Evolutionary conservation across 2,329 filamentous ascomycete genomes (phyloP), one percentile per base, ranked within the genome.

Genomic region (Aspergillus sojae): DNA sequence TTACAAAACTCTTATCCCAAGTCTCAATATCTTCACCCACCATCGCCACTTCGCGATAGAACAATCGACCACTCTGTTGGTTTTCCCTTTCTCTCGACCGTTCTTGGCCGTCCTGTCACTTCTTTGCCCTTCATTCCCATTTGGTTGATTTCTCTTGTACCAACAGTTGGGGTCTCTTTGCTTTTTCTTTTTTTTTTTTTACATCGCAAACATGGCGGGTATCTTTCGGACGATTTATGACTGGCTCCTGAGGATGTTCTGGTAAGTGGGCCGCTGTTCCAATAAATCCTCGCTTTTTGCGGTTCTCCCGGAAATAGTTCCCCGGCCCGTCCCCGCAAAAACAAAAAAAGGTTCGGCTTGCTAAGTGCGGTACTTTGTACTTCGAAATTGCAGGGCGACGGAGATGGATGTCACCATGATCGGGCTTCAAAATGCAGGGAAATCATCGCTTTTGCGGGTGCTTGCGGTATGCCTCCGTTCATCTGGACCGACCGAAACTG

Each of bases 381-480:
- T 45, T 52, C 50, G 59, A 32, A 56, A 64, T 68, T 75, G 68
- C 72, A 97, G 94, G 95, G 93, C 94, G 71, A 96, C 94, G 70
- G 95, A 99, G 84, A 97, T 99, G 94, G 95, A 99, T 82, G 94
- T 99, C 77, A 98, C 95, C 71, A 96, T 99, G 91, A 94, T 99
- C 78, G 95, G 95, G 28, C 83, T 99, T 76, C 95, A 99, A 78
- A 98, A 98, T 82, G 95, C 95, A 64, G 95, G 95, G 75, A 99
- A 99, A 83, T 98, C 95, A 45, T 98, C 94, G 66, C 81, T 99
- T 75, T 84, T 99, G 78, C 88, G 94, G 72, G 94, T 98, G 73
- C 86, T 99, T 73, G 94, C 94, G 84, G 95, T 99, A 89, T 87
- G 94, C 81, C 36, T 63, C 46, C 26, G n/a, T 53, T 54, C 61